phyloP scores from a whole-genome alignment of 257 asterid species.

The Solanum ossicruentum region DNA sequence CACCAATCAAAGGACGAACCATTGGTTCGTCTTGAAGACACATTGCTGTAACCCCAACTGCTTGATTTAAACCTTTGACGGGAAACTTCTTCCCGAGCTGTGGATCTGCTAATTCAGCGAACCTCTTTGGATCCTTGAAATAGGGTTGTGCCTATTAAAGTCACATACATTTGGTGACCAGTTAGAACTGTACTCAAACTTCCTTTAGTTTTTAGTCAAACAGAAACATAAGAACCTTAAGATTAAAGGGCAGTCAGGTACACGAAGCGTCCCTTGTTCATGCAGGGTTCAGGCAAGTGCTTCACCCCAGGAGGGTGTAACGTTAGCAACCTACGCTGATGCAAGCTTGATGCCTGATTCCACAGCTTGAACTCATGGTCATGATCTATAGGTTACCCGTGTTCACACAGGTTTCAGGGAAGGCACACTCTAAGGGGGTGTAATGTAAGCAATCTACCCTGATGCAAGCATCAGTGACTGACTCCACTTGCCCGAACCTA shows the following conservation, averaged over 20 bases:
- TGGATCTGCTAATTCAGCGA: conserved; percentile 62
- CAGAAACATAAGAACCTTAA: neutral
- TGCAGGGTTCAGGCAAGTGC: neutral
- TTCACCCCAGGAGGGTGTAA: neutral
- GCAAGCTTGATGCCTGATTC: neutral
- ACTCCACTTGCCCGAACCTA: neutral
- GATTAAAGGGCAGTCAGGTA: neutral
- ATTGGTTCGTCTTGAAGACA: conserved; percentile 68
- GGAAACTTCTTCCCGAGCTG: conserved; percentile 28
- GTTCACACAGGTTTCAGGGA: neutral
- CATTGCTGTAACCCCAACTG: conserved; percentile 75
- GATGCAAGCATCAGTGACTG: neutral
- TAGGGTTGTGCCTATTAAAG: conserved; percentile 45
- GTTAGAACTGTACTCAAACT: neutral
- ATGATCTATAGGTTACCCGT: neutral
- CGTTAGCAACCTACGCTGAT: neutral
- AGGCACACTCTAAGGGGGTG: neutral
- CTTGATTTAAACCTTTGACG: conserved; percentile 52
- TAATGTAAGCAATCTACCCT: neutral
- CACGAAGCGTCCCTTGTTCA: neutral
- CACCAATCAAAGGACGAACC: conserved; percentile 62
- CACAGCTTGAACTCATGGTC: neutral
- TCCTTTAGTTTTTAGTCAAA: neutral
- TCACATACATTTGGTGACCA: neutral
- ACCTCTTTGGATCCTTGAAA: conserved; percentile 48